Base-by-base conservation (phyloP, 2,329 filamentous ascomycete species). In the Apiospora kogelbergensis region DNA sequence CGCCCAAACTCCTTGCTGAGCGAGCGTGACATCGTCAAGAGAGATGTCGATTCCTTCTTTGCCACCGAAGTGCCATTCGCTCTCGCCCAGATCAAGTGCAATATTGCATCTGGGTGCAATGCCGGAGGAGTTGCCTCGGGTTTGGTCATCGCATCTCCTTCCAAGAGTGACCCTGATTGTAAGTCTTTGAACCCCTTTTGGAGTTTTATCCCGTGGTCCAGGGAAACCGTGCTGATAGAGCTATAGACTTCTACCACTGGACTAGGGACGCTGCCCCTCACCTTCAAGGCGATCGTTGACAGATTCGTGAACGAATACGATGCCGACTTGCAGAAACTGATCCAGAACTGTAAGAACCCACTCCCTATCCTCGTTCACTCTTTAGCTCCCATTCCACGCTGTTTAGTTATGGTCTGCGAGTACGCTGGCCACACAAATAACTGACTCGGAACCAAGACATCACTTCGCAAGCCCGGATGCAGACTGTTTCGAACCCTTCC, bases 221-320 rank as follows among this genome's bases (percentile, higher is more conserved):
- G 10, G 37, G 42, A 46, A 13, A 22, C 13, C n/a, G 69, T 64
- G 45, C 72, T 75, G 46, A 73, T 63, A 69, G 9, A 17, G 26
- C 10, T 15, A 37, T 67, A 93, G 91, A 95, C 78, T 94, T 87
- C 76, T 95, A 89, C 76, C 93, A 91, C 0, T 95, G 93, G 93
- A 93, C 90, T 1, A 84, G 93, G 75, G 93, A 95, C 78, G 86
- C 90, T 20, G 91, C 90, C 30, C 30, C 83, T 95, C 40, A 88
- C 89, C 2, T 88, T 92, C 81, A 93, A 93, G 80, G 82, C 83
- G 30, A 80, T 95, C 20, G 83, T 92, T 10, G 92, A 95, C 73
- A 84, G 87, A 24, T 91, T 94, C 76, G 76, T 81, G 63, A 81
- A 88, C 69, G 82, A 81, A 65, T 91, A 90, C 57, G 86, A 91